These are phyloP conservation scores for Mycena maculata DNA, from an alignment of 768 basidiomycete genomes.

Conservation along the genomic window DNA sequence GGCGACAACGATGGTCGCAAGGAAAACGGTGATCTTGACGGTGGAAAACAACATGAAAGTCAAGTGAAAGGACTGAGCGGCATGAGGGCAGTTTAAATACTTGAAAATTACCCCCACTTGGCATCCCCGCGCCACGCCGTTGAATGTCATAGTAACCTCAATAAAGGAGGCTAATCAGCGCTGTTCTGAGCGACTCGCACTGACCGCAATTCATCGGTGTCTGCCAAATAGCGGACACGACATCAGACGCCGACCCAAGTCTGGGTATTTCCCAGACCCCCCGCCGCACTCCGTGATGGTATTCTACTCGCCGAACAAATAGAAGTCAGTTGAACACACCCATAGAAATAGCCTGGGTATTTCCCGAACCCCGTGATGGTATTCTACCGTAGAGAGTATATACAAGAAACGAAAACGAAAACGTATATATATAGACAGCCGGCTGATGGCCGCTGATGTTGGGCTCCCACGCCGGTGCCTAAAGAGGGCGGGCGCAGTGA, in stretches of 20 bases:
- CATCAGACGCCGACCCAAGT: no score
- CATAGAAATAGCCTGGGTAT: background rate
- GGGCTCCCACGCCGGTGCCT: no score
- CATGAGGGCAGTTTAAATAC: conserved; percentile 1
- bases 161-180: no score
- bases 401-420: no score
- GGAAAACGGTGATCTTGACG: background rate
- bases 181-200: background rate
- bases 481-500: no score
- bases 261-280: no score
- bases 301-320: conserved; percentile 1
- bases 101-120: conserved; percentile 3
- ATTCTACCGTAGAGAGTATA: no score
- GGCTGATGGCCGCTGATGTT: no score
- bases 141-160: no score
- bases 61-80: background rate
- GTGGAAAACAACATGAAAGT: background rate
- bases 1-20: conserved; percentile 2
- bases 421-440: no score
- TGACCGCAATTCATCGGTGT: conserved; percentile 2
- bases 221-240: conserved; percentile 4
- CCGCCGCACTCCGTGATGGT: background rate
- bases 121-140: conserved; percentile 2
- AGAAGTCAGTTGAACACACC: background rate
- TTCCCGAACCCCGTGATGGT: no score